Evolutionary conservation across 78 protist genomes (phyloP).

Genomic region (Cavenderia fasciculata): DNA sequence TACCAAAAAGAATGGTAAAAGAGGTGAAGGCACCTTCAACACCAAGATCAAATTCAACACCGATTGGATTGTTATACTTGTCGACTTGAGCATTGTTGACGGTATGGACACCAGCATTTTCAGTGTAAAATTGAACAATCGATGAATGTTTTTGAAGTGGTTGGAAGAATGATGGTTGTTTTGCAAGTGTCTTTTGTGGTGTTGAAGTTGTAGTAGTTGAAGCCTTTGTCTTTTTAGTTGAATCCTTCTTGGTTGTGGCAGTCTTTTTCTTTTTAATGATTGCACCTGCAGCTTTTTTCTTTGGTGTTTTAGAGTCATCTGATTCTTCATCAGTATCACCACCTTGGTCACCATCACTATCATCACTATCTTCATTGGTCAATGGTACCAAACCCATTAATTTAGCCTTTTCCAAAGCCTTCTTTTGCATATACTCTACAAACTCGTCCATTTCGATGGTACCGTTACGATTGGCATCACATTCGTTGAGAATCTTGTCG

Average conservation of each 20-base stretch:
- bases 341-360: constrained; percentile 11
- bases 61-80: constrained; percentile 27
- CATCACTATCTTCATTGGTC: constrained; percentile 7
- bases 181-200: not conserved
- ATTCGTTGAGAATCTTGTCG: constrained; percentile 39
- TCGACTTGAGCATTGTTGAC: too few species aligned
- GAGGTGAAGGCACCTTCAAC: constrained; percentile 47
- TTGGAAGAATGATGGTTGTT: constrained; percentile 66
- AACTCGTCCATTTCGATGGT: constrained; percentile 33
- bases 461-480: constrained; percentile 10
- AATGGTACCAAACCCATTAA: constrained; percentile 10
- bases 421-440: constrained; percentile 45
- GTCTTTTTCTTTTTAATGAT: too few species aligned
- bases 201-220: not conserved
- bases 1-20: constrained; percentile 16
- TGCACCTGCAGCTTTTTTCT: too few species aligned
- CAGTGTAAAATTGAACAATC: constrained; percentile 38
- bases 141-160: constrained; percentile 11
- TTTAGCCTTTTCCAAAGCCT: constrained; percentile 39
- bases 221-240: too few species aligned
- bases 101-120: constrained; percentile 65
- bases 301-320: not conserved
- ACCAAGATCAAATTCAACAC: constrained; percentile 31
- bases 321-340: constrained; percentile 10
- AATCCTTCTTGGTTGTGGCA: not conserved